A percentile compares a stretch with the other conserved stretches of the same genome.
Evolutionary conservation across 148 eudicot genomes (phyloP).

Genomic region (Cornus kousa): DNA sequence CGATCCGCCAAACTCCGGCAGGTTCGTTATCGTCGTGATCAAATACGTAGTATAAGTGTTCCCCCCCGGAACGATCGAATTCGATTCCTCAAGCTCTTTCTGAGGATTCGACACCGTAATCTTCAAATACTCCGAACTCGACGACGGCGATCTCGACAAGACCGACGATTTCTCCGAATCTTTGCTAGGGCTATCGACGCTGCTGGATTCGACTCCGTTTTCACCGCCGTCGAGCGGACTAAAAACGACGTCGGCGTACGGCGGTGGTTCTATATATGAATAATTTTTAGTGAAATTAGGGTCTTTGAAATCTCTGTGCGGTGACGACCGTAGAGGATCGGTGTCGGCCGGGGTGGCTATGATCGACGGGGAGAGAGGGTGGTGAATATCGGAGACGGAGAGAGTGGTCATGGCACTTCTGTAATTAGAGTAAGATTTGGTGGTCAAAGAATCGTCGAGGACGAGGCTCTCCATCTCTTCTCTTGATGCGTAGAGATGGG

Average conservation of each 20-base stretch:
- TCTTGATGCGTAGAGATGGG: constrained; percentile 24
- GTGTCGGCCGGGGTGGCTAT: constrained; percentile 37
- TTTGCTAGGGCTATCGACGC: constrained; percentile 20
- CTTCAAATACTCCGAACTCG: constrained; percentile 45
- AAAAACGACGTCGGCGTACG: constrained; percentile 40
- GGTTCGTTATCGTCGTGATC: constrained; percentile 63
- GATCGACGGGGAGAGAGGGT: constrained; percentile 33
- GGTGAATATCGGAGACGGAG: constrained; percentile 51
- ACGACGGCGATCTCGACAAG: constrained; percentile 25
- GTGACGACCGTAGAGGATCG: constrained; percentile 52
- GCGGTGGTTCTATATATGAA: constrained; percentile 27
- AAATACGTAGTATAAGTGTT: constrained; percentile 65
- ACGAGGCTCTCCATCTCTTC: constrained; percentile 42
- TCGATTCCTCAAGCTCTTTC: constrained; percentile 63
- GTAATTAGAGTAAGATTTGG: constrained; percentile 53
- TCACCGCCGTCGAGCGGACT: constrained; percentile 34
- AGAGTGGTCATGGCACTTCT: constrained; percentile 50
- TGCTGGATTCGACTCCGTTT: constrained; percentile 31
- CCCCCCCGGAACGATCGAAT: constrained; percentile 75
- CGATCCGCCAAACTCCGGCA: constrained; percentile 52
- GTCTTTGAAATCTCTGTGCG: constrained; percentile 16
- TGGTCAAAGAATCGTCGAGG: constrained; percentile 38
- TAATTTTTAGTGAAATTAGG: constrained; percentile 10
- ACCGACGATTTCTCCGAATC: constrained; percentile 11
- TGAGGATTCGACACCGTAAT: constrained; percentile 70